Percentiles rank a stretch among this genome's conserved stretches.
Conservation (phyloP, 1,139 yeast genomes). For the Yamadazyma dendronema region DNA sequence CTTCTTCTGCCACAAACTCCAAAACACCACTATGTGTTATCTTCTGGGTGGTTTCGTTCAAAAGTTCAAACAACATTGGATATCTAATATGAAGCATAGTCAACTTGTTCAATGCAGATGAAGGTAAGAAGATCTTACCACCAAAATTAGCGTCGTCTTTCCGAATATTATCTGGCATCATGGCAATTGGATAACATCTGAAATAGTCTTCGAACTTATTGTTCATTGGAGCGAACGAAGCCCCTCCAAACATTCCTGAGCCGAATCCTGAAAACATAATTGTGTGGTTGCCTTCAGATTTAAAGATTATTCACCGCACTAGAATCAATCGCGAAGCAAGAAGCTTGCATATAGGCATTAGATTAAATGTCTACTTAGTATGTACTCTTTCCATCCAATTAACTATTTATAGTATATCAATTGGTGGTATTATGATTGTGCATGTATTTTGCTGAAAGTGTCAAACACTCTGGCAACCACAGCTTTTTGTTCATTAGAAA, state of each 20-base stretch:
- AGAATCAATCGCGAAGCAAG: no score
- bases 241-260: constrained; percentile 36
- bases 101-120: constrained; percentile 84
- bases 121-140: constrained; percentile 95
- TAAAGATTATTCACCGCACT: no score
- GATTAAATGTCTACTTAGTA: background rate
- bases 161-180: constrained; percentile 82
- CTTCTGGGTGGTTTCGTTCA: constrained; percentile 57
- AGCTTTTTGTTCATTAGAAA: constrained; percentile 35
- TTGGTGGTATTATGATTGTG: background rate
- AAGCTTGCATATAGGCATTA: no score
- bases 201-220: constrained; percentile 71
- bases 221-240: constrained; percentile 30
- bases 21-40: constrained; percentile 90
- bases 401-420: no score
- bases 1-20: constrained; percentile 97
- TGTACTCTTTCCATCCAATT: no score
- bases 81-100: constrained; percentile 86
- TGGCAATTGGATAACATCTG: constrained; percentile 86
- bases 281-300: background rate
- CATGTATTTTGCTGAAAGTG: constrained; percentile 7
- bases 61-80: constrained; percentile 89
- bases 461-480: constrained; percentile 32
- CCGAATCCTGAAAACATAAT: constrained; percentile 49
- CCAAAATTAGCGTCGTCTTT: constrained; percentile 87